Evolutionary conservation across 2,329 filamentous ascomycete species (phyloP), one percentile per base, ranked within the genome.

Genomic region (Penicillium olsonii): DNA sequence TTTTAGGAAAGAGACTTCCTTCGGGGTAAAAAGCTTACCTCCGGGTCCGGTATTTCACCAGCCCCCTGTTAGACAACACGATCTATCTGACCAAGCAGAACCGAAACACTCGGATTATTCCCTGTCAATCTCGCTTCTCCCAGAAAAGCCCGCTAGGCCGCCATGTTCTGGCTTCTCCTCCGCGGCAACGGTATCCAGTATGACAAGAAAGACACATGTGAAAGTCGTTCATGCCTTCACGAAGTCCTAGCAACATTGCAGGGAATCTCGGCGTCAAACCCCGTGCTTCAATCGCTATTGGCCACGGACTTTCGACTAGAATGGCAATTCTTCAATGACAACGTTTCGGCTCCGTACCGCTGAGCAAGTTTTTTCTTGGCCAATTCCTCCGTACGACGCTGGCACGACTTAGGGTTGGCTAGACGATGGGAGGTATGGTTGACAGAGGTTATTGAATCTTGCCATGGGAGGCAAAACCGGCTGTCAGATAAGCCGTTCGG

Each of bases 1-100:
- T 20, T 52, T 54, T 53, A 45, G 53, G 57, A 54, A 56, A 54
- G 53, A 55, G 51, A 52, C 53, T 52, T 51, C 26, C 29, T 37
- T 35, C 22, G 47, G 38, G 12, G 37, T 20, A 22, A 37, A 52
- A 57, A 54, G 56, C 46, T 53, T 54, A 57, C 51, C 26, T 42
- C 18, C 24, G 29, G 14, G 18, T 29, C 31, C 40, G 37, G 42
- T 34, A 20, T 45, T 42, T 47, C 33, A 40, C n/a, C 35, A 42
- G 27, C 33, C 34, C 37, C 37, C 31, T 20, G 33, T 31, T 45
- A 15, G 27, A 35, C 42, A 37, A 26, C 17, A 43, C 31, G 37
- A 38, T 19, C 39, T 33, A 42, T 41, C 24, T 39, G 15, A 35
- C 33, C 33, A 37, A 34, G 27, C 22, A 15, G n/a, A 34, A 26